Evolutionary conservation across 495 filamentous ascomycete species (phyloP).

Genomic region (Annulohypoxylon moriforme): DNA sequence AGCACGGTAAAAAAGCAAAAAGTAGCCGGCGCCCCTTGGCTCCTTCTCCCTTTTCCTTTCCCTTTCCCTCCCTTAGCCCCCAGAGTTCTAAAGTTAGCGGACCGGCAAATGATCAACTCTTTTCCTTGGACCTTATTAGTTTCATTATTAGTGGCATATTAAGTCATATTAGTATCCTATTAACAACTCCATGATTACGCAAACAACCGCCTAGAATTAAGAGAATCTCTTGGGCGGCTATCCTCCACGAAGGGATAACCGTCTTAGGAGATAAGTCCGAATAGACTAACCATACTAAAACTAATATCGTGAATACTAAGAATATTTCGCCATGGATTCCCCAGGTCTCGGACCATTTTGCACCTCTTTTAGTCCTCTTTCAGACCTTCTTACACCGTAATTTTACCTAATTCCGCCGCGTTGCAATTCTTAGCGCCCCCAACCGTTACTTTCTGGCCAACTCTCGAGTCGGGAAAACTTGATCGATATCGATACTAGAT

Average conservation of each 20-base stretch:
- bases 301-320: constrained; percentile 2
- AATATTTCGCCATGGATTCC: constrained; percentile 5
- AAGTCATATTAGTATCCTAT: background rate
- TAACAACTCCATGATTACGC: background rate
- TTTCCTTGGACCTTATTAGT: background rate
- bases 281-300: background rate
- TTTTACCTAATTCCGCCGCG: constrained; percentile 6
- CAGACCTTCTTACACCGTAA: background rate
- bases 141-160: background rate
- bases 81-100: background rate
- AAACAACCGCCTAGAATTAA: background rate
- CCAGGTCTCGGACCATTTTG: background rate
- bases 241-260: constrained; percentile 24
- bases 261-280: constrained; percentile 22
- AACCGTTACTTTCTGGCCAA: constrained; percentile 4
- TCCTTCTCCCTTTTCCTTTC: no score
- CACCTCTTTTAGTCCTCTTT: background rate
- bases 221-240: background rate
- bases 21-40: background rate
- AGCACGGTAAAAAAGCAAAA: background rate
- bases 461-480: background rate
- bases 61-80: no score
- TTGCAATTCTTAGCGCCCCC: background rate
- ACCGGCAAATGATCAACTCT: background rate
- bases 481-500: background rate